A percentile compares a stretch with the other conserved stretches of the same genome.
phyloP scores from a whole-genome alignment of 2,329 filamentous ascomycete species.

The Penicillium italicum region DNA sequence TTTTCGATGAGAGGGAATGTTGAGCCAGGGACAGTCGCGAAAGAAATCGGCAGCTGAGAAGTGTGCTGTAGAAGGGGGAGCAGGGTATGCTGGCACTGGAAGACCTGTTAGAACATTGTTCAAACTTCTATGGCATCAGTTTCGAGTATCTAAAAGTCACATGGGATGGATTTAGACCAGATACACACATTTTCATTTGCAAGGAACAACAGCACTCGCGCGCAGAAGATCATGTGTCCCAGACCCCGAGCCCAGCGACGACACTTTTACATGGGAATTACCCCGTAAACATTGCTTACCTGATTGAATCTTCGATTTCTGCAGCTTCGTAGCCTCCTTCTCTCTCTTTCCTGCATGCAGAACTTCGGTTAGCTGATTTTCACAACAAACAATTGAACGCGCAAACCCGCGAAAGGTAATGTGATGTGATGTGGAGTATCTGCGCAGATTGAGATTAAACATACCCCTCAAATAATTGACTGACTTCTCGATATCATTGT shows the following conservation, averaged over 20 bases:
- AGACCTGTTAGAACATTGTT: conserved; percentile 39
- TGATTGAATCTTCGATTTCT: conserved; percentile 29
- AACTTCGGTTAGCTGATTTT: conserved; percentile 5
- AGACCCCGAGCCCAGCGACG: conserved; percentile 30
- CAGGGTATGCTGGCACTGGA: conserved; percentile 33
- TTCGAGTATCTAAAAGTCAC: conserved; percentile 14
- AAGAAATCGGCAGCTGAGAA: conserved; percentile 64
- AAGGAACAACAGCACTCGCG: neutral
- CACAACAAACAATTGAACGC: neutral
- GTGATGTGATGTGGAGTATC: neutral
- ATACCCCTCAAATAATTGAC: conserved; percentile 73
- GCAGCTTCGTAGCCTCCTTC: conserved; percentile 31
- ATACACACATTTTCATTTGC: conserved; percentile 6
- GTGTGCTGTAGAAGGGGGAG: conserved; percentile 27
- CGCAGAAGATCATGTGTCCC: neutral
- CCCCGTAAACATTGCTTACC: conserved; percentile 22
- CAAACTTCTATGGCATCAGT: conserved; percentile 36
- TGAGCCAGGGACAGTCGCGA: conserved; percentile 78
- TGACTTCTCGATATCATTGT: conserved; percentile 84
- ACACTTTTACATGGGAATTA: conserved; percentile 10
- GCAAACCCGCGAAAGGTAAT: neutral
- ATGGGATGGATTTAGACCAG: neutral
- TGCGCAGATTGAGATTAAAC: conserved; percentile 14
- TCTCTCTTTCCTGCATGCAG: conserved; percentile 30
- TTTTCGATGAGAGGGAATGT: conserved; percentile 63